Base-by-base conservation (phyloP, 2,329 filamentous ascomycete species). In the Fusarium veterinarium region DNA sequence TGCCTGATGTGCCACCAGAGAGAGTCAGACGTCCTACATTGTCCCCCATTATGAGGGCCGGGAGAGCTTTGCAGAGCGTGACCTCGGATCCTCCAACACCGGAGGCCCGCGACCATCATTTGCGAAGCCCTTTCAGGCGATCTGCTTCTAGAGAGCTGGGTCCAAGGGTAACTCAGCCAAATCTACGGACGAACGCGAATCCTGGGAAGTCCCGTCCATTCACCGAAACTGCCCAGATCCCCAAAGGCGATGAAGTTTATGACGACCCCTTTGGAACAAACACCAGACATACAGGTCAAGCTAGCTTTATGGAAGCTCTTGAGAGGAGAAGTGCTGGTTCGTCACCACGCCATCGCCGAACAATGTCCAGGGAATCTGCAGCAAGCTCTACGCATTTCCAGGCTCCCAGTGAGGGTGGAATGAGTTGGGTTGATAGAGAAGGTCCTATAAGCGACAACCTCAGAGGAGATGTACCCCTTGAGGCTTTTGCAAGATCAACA, bases 21-120 rank as follows among this genome's bases (percentile, higher is more conserved):
- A 79, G 78, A 42, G 79, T 77, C 4, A 67, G 74, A 19, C 84
- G 86, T 13, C 85, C 86, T 31, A 82, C 81, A 10, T 80, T 91
- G 1, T 90, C 88, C 9, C 88, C 89, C 4, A 90, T 90, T 40
- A 86, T 90, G n/a, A 84, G 88, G 49, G 88, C 85, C 31, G 88
- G 88, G 6, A 83, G 87, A 52, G 87, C 85, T 35, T 79, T 91
- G 19, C 88, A 90, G 74, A 88, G 84, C 64, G 86, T 90, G 41
- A 88, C 89, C 16, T 89, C 88, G 0, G 88, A 90, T 69, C 86
- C 87, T 12, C 87, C 88, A 1, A 90, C 89, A 0, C 88, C 89
- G 3, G 86, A 86, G 56, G 83, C 79, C 11, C 83, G 82, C n/a
- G 86, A 87, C 46, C 83, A 83, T 38, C 84, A 86, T 16, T 80